Evolutionary conservation across 2,329 filamentous ascomycete genomes (phyloP).

Genomic region (Arthroderma uncinatum): DNA sequence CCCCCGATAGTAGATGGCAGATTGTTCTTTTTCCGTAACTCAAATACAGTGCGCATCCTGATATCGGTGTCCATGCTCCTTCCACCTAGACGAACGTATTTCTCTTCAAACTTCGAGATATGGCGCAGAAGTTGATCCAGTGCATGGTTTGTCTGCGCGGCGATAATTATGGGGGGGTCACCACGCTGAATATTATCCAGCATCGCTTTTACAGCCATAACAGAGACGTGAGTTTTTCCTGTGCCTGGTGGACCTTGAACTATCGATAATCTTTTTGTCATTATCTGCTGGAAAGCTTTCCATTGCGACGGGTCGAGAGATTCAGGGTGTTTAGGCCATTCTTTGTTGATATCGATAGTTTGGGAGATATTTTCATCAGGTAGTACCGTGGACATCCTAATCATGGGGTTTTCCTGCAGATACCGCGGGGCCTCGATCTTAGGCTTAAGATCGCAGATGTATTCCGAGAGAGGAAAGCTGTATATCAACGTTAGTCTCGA

Average conservation of each 20-base stretch:
- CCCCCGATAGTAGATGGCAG: slow-evolving; percentile 31
- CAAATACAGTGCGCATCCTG: slow-evolving; percentile 54
- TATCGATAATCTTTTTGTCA: slow-evolving; percentile 61
- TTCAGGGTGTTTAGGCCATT: slow-evolving; percentile 36
- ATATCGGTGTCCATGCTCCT: slow-evolving; percentile 57
- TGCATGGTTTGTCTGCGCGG: slow-evolving; percentile 84
- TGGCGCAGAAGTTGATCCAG: slow-evolving; percentile 67
- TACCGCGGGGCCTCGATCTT: slow-evolving; percentile 43
- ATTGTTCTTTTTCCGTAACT: slow-evolving; percentile 39
- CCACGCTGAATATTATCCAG: slow-evolving; percentile 45
- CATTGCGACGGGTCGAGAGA: slow-evolving; percentile 62
- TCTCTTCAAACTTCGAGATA: slow-evolving; percentile 49
- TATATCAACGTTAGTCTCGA: not conserved
- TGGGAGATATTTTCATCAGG: slow-evolving; percentile 26
- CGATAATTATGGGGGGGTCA: slow-evolving; percentile 61
- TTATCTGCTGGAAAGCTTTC: slow-evolving; percentile 54
- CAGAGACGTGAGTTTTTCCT: slow-evolving; percentile 72
- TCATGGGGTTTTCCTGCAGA: slow-evolving; percentile 38
- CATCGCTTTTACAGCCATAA: slow-evolving; percentile 56
- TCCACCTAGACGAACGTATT: slow-evolving; percentile 58
- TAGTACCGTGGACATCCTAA: slow-evolving; percentile 42
- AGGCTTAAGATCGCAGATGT: slow-evolving; percentile 31
- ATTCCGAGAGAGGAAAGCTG: slow-evolving; percentile 37
- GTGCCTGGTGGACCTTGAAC: slow-evolving; percentile 74
- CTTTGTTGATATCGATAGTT: slow-evolving; percentile 42